A percentile compares a stretch with the other conserved stretches of the same genome.
Evolutionary conservation across 768 basidiomycete genomes (phyloP).

Genomic region (Pholiota microspora): DNA sequence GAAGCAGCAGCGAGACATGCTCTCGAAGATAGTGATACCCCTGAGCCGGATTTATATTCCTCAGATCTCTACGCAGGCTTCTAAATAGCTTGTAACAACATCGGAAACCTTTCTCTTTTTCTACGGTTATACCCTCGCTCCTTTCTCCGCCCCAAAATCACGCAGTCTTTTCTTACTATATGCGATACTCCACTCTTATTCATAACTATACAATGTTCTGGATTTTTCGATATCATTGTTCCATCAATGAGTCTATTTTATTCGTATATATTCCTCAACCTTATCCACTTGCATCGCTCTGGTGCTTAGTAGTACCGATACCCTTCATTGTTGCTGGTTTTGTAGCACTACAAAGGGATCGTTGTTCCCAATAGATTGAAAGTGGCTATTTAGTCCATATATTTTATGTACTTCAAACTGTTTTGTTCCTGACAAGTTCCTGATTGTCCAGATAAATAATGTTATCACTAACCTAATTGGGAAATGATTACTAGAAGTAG

Average conservation of each 20-base stretch:
- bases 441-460: not conserved
- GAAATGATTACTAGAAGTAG: not conserved
- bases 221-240: not conserved
- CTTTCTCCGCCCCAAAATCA: not conserved
- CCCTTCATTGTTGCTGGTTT: not conserved
- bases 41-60: not conserved
- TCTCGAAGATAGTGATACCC: slow-evolving; percentile 1
- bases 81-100: not conserved
- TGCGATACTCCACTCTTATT: not conserved
- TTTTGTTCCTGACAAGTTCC: not conserved
- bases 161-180: not conserved
- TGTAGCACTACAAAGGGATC: not conserved
- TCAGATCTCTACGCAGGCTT: not conserved
- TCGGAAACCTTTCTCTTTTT: not conserved
- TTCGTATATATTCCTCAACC: not conserved
- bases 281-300: slow-evolving; percentile 38
- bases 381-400: not conserved
- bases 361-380: not conserved
- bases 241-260: not conserved
- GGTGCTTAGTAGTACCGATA: not conserved
- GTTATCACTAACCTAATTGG: not conserved
- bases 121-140: not conserved
- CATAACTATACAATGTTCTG: not conserved
- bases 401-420: not conserved
- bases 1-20: slow-evolving; percentile 5